Conservation (phyloP, 2,329 filamentous ascomycete genomes). For the Pyricularia grisea region DNA sequence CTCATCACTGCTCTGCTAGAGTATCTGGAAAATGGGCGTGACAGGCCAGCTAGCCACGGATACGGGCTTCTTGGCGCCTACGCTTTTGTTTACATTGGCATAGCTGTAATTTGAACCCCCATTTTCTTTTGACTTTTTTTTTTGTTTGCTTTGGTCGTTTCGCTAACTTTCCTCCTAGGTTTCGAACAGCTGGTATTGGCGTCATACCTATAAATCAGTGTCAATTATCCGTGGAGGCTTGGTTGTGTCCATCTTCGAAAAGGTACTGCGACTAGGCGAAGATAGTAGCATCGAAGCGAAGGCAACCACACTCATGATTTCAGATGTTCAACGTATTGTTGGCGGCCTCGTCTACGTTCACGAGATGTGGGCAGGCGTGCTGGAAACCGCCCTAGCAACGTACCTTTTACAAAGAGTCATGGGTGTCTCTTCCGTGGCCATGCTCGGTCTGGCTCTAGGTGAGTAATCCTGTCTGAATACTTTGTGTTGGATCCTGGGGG, state of each 20-base stretch:
- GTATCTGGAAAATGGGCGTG: slow-evolving; percentile 15
- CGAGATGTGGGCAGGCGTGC: slow-evolving; percentile 15
- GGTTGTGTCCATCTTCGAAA: slow-evolving; percentile 21
- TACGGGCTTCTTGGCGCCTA: slow-evolving; percentile 33
- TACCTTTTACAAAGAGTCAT: slow-evolving; percentile 13
- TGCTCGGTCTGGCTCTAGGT: slow-evolving; percentile 8
- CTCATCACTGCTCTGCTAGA: slow-evolving; percentile 20
- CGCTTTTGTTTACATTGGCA: slow-evolving; percentile 27
- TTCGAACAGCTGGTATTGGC: slow-evolving; percentile 27
- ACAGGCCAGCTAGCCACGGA: slow-evolving; percentile 16
- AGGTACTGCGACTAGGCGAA: slow-evolving; percentile 10
- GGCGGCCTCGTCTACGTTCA: slow-evolving; percentile 15
- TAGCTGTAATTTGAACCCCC: slow-evolving; percentile 16
- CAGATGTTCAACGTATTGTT: slow-evolving; percentile 20
- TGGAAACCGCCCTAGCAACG: slow-evolving; percentile 11
- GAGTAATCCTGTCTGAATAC: neutral
- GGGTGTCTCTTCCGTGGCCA: slow-evolving; percentile 10
- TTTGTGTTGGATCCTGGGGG: neutral
- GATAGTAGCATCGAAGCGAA: slow-evolving; percentile 9
- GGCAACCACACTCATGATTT: slow-evolving; percentile 22
- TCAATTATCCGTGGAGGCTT: slow-evolving; percentile 20
- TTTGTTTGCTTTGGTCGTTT: neutral
- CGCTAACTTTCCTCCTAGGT: slow-evolving; percentile 10
- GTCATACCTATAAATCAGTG: slow-evolving; percentile 24
- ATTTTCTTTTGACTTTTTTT: neutral